Conservation (phyloP, 2,329 filamentous ascomycete species). For the Capronia americana region DNA sequence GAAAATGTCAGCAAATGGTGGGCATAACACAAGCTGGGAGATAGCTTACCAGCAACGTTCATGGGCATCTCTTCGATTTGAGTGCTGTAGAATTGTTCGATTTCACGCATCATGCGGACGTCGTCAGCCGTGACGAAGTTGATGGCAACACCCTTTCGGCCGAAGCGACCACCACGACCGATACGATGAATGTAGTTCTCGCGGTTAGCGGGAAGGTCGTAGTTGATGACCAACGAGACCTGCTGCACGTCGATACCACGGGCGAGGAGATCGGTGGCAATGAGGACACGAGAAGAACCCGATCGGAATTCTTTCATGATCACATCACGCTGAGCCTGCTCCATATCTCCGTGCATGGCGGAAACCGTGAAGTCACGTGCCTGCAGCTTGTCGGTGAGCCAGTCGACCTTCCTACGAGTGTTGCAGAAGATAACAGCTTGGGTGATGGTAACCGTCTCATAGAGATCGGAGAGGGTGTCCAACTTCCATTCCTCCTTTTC, state of each 20-base stretch:
- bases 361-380: slow-evolving; percentile 99
- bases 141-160: slow-evolving; percentile 99
- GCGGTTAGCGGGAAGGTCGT: slow-evolving; percentile 97
- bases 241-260: slow-evolving; percentile 99
- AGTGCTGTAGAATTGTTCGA: slow-evolving; percentile 99
- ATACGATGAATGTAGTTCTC: slow-evolving; percentile 99
- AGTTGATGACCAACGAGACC: slow-evolving; percentile 99
- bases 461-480: slow-evolving; percentile 96
- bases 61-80: slow-evolving; percentile 99
- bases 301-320: slow-evolving; percentile 99
- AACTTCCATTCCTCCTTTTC: slow-evolving; percentile 99
- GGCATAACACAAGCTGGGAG: slow-evolving; percentile 14
- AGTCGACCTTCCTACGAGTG: slow-evolving; percentile 99
- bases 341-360: slow-evolving; percentile 99
- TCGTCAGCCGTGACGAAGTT: slow-evolving; percentile 99
- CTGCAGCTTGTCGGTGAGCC: slow-evolving; percentile 99
- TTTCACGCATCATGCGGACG: slow-evolving; percentile 99
- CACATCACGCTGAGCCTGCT: slow-evolving; percentile 94
- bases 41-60: slow-evolving; percentile 71
- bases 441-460: slow-evolving; percentile 99
- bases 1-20: slow-evolving; percentile 25
- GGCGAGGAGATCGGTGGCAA: slow-evolving; percentile 95
- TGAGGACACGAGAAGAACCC: slow-evolving; percentile 96
- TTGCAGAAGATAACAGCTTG: slow-evolving; percentile 99
- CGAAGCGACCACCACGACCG: slow-evolving; percentile 98